A percentile compares a stretch with the other conserved stretches of the same genome.
Evolutionary conservation across 805 yeast species (phyloP).

Genomic region (Candida dendrica): DNA sequence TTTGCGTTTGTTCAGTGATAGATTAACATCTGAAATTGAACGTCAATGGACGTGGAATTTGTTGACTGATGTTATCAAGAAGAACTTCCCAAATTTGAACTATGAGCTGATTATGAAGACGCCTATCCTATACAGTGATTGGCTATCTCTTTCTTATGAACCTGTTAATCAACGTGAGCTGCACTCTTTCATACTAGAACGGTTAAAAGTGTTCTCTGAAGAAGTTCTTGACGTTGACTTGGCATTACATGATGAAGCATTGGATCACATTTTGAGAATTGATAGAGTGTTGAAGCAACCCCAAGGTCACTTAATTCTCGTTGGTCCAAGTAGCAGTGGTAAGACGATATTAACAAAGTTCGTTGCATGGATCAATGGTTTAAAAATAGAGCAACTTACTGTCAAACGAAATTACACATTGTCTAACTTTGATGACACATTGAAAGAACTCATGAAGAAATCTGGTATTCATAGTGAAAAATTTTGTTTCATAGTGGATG

Average conservation of each 20-base stretch:
- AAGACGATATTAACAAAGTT: conserved; percentile 69
- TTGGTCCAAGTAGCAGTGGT: conserved; percentile 81
- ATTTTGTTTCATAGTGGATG: conserved; percentile 72
- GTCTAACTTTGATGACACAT: conserved; percentile 57
- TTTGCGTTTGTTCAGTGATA: conserved; percentile 66
- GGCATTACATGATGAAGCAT: conserved; percentile 58
- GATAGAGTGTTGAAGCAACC: conserved; percentile 78
- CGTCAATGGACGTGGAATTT: conserved; percentile 40
- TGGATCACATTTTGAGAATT: conserved; percentile 70
- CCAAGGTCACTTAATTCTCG: conserved; percentile 84
- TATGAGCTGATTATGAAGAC: conserved; percentile 25
- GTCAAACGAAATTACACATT: conserved; percentile 49
- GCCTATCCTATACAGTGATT: conserved; percentile 65
- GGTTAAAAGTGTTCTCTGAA: conserved; percentile 67
- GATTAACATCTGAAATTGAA: conserved; percentile 45
- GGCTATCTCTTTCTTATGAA: conserved; percentile 62
- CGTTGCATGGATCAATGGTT: conserved; percentile 89
- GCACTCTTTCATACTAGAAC: conserved; percentile 46
- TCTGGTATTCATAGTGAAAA: conserved; percentile 51
- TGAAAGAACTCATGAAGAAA: conserved; percentile 45
- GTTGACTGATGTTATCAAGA: conserved; percentile 24
- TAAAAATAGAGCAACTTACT: conserved; percentile 49
- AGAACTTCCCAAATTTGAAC: conserved; percentile 42
- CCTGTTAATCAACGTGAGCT: conserved; percentile 46
- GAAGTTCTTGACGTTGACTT: conserved; percentile 62